These are phyloP conservation scores for Globisporangium rhizosaccharum DNA, from an alignment of 352 stramenopile genomes.

Conservation along the genomic window DNA sequence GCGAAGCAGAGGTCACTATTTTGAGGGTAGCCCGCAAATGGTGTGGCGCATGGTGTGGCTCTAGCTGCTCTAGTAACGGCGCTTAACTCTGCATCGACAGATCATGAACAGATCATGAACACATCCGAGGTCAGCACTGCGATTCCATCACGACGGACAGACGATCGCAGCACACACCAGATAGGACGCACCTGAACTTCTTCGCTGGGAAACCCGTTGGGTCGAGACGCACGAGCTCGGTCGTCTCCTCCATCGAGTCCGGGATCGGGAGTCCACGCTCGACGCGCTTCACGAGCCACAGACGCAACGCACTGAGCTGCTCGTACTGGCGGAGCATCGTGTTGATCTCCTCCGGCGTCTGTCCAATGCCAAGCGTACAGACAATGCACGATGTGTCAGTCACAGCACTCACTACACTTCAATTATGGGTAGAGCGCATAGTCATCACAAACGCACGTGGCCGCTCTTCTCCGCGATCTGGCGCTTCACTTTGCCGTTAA, in stretches of 20 bases:
- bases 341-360: slow-evolving; percentile 84
- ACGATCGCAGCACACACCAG: no score
- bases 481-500: slow-evolving; percentile 83
- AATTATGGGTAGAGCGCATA: not conserved
- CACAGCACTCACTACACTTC: not conserved
- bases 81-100: slow-evolving; percentile 41
- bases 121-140: not conserved
- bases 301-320: slow-evolving; percentile 62
- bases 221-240: slow-evolving; percentile 72
- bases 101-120: slow-evolving; percentile 1
- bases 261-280: slow-evolving; percentile 69
- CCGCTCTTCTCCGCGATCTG: slow-evolving; percentile 77
- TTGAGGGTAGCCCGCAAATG: not conserved
- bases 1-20: not conserved
- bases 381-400: not conserved
- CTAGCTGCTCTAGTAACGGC: slow-evolving; percentile 42
- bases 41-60: not conserved
- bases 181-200: slow-evolving; percentile 58
- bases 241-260: slow-evolving; percentile 72
- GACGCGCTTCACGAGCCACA: slow-evolving; percentile 80
- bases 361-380: not conserved
- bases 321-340: slow-evolving; percentile 84
- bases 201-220: slow-evolving; percentile 82
- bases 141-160: not conserved
- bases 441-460: slow-evolving; percentile 33